These are phyloP conservation scores for Kurtzmaniella quercitrusa DNA, from an alignment of 1,139 yeast genomes.

Conservation along the genomic window DNA sequence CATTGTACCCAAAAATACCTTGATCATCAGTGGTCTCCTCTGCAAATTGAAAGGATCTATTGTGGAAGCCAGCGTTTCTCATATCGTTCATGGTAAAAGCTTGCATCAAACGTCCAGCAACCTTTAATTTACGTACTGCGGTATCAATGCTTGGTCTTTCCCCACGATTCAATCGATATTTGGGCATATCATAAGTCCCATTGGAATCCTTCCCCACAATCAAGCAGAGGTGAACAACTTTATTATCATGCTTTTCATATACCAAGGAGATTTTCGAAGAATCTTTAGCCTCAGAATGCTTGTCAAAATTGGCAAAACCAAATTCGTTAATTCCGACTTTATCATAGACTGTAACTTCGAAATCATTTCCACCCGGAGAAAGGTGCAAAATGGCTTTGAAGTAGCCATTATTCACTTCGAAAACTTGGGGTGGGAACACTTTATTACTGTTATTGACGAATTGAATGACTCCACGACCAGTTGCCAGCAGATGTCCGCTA, in stretches of 20 bases:
- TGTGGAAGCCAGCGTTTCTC: constrained; percentile 74
- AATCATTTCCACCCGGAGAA: constrained; percentile 56
- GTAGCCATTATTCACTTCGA: constrained; percentile 63
- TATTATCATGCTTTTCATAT: constrained; percentile 63
- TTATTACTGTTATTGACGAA: constrained; percentile 37
- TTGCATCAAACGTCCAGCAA: constrained; percentile 88
- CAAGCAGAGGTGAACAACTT: constrained; percentile 78
- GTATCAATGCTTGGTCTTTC: constrained; percentile 70
- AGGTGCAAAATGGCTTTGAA: constrained; percentile 77
- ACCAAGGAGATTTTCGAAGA: constrained; percentile 26
- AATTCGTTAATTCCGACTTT: constrained; percentile 22
- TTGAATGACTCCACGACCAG: constrained; percentile 24
- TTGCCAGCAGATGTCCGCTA: constrained; percentile 24
- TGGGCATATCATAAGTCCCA: constrained; percentile 69
- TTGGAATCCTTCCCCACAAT: constrained; percentile 77
- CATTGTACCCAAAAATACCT: constrained; percentile 34
- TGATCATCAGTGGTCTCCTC: constrained; percentile 51
- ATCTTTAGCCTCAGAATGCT: constrained; percentile 10
- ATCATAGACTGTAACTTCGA: constrained; percentile 26
- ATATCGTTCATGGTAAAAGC: constrained; percentile 93
- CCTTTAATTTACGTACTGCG: constrained; percentile 74
- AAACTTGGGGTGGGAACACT: constrained; percentile 66
- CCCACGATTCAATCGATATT: constrained; percentile 42
- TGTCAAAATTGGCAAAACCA: constrained; percentile 33
- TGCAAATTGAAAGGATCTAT: constrained; percentile 71